These are phyloP conservation scores for Colletotrichum sp. DNA, from an alignment of 2,329 filamentous ascomycete species.

Conservation along the genomic window DNA sequence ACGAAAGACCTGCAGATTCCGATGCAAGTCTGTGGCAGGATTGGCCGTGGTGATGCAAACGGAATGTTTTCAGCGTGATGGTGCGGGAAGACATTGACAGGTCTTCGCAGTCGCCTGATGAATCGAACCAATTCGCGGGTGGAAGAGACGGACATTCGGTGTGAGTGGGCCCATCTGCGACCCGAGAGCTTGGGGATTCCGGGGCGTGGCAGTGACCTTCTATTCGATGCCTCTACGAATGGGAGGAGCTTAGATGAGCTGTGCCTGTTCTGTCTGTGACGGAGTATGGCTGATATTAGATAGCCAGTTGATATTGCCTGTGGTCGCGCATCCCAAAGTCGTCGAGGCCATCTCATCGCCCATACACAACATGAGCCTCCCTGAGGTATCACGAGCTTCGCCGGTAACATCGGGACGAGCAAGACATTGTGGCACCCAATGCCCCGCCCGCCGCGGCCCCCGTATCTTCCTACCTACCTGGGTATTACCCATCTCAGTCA, in stretches of 20 bases:
- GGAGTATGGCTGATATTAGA: not conserved
- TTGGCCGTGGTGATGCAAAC: constrained; percentile 4
- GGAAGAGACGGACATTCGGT: not conserved
- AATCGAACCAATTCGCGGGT: not conserved
- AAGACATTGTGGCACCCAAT: not conserved
- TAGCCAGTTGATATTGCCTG: not conserved
- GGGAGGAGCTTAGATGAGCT: not conserved
- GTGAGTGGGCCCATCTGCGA: constrained; percentile 12
- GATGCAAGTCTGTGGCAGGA: not conserved
- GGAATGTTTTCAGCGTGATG: not conserved
- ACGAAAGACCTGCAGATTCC: not conserved
- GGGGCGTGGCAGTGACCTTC: not conserved
- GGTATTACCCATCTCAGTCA: not conserved
- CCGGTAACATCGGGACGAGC: not conserved
- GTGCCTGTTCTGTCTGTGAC: not conserved
- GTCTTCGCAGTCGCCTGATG: constrained; percentile 5
- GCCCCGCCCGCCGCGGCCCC: not conserved
- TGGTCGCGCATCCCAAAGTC: not conserved
- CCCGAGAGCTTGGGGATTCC: constrained; percentile 8
- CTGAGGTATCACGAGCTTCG: not conserved
- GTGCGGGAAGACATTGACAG: not conserved
- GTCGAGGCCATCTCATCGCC: not conserved
- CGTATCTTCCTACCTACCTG: not conserved
- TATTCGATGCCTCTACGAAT: not conserved
- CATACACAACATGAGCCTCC: not conserved